Percentiles rank a stretch among this genome's conserved stretches.
Evolutionary conservation across 2,329 filamentous ascomycete species (phyloP).

Genomic region (Pestalotiopsis sp.): DNA sequence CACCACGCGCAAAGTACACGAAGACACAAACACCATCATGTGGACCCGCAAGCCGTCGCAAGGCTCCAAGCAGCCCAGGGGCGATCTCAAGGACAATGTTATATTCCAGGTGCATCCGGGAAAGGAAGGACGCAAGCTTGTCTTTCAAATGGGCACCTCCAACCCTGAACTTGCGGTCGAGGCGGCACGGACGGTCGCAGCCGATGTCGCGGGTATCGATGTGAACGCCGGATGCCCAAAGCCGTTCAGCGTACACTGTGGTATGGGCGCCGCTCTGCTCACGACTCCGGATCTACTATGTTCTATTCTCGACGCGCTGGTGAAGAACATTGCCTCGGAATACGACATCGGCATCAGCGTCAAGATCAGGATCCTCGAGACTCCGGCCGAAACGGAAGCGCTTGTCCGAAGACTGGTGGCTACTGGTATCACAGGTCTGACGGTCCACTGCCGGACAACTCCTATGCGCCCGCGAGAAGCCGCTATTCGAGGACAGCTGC

Average conservation of each 20-base stretch:
- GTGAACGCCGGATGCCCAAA: constrained; percentile 99
- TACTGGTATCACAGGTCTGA: constrained; percentile 91
- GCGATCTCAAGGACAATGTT: constrained; percentile 63
- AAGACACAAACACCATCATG: constrained; percentile 77
- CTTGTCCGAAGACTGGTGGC: constrained; percentile 78
- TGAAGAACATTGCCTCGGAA: constrained; percentile 73
- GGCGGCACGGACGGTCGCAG: constrained; percentile 81
- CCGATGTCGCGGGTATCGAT: constrained; percentile 90
- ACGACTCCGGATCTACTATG: constrained; percentile 82
- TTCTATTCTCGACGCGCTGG: constrained; percentile 81
- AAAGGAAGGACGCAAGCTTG: constrained; percentile 72
- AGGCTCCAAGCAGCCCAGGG: constrained; percentile 58
- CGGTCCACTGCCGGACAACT: constrained; percentile 93
- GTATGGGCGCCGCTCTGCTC: constrained; percentile 93
- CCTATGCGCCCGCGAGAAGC: constrained; percentile 91
- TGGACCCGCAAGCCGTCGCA: constrained; percentile 79
- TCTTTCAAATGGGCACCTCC: constrained; percentile 92
- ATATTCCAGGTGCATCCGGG: constrained; percentile 85
- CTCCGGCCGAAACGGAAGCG: constrained; percentile 71
- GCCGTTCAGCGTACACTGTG: constrained; percentile 88
- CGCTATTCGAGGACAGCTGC: constrained; percentile 83
- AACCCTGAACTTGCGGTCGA: constrained; percentile 81
- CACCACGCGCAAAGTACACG: constrained; percentile 76
- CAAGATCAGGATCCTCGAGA: constrained; percentile 89
- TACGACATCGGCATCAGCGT: constrained; percentile 93